These are phyloP conservation scores for Diaporthe citrichinensis DNA, from an alignment of 2,329 filamentous ascomycete genomes.

Conservation along the genomic window DNA sequence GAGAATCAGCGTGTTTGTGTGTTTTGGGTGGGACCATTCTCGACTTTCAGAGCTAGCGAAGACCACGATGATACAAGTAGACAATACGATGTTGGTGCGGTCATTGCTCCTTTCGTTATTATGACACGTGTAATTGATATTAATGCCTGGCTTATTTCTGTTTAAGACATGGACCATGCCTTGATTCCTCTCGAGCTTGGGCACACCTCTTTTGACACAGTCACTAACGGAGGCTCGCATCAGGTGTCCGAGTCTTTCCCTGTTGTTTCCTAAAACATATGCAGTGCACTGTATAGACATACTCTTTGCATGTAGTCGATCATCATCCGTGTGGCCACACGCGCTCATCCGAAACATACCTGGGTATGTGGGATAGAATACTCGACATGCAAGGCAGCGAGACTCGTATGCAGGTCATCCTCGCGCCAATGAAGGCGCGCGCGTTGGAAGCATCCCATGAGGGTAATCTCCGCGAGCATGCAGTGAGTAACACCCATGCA, in stretches of 20 bases:
- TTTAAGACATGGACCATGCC: background rate
- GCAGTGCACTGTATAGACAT: background rate
- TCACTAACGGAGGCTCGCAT: background rate
- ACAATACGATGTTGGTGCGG: background rate
- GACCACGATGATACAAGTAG: background rate
- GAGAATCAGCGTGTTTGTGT: background rate
- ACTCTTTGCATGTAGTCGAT: background rate
- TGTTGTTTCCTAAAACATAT: background rate
- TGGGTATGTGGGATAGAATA: background rate
- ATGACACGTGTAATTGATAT: background rate
- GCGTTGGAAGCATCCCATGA: background rate
- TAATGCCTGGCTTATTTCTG: background rate
- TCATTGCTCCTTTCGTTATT: background rate
- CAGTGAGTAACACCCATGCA: background rate
- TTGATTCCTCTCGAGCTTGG: too few species aligned
- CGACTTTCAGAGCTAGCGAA: background rate
- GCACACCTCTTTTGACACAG: too few species aligned
- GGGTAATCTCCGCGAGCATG: conserved; percentile 15
- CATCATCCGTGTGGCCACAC: background rate
- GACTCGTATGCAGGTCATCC: background rate
- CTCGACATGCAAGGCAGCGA: background rate
- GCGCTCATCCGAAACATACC: background rate
- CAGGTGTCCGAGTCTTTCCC: background rate
- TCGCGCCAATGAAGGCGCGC: background rate
- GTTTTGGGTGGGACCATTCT: background rate